Evolutionary conservation across 169 alveolate species (phyloP).

Genomic region (Eimeria acervulina): DNA sequence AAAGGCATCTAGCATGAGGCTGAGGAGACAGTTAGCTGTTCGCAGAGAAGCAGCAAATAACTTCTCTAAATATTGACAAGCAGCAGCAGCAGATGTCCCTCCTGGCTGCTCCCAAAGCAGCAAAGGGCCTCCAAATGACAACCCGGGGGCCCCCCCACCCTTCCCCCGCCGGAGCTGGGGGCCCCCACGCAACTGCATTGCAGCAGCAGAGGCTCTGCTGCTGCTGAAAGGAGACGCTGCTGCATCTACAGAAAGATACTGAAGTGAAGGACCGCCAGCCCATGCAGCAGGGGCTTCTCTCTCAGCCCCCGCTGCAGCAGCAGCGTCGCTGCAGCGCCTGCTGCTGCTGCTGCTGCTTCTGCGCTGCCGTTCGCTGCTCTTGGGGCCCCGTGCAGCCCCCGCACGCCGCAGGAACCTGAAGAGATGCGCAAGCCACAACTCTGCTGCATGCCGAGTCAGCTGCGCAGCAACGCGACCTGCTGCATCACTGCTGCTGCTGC

Average conservation of each 20-base stretch:
- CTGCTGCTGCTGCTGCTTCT: background rate
- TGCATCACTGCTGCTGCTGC: constrained; percentile 24
- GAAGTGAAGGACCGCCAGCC: background rate
- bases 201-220: background rate
- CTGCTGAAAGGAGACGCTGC: background rate
- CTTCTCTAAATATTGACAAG: constrained; percentile 1
- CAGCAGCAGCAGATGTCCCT: background rate
- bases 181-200: background rate
- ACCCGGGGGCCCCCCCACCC: background rate
- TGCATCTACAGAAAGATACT: background rate
- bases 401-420: constrained; percentile 7
- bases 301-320: background rate
- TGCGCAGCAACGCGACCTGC: constrained; percentile 78
- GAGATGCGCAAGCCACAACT: constrained; percentile 53
- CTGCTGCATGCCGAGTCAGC: constrained; percentile 80
- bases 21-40: constrained; percentile 18
- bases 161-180: constrained; percentile 14
- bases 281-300: background rate
- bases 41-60: background rate
- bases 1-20: background rate
- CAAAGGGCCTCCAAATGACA: constrained; percentile 31
- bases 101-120: background rate
- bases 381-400: background rate
- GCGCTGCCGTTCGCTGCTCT: background rate
- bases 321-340: background rate